phyloP scores from a whole-genome alignment of 495 filamentous ascomycete genomes.

The Talaromyces wortmannii region DNA sequence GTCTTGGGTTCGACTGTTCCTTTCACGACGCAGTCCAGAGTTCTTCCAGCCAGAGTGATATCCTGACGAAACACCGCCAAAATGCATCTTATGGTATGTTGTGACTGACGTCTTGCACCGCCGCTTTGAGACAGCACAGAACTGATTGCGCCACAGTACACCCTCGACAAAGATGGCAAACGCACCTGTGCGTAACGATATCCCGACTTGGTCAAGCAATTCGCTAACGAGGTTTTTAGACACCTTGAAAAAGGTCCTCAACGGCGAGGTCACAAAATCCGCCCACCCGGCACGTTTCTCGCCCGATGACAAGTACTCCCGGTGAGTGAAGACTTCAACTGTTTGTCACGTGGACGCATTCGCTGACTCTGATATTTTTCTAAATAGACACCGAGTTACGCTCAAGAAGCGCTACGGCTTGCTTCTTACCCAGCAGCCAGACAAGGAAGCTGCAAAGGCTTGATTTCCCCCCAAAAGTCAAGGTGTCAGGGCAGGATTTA shows the following conservation, averaged over 20 bases:
- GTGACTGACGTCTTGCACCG: not conserved
- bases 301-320: conserved; percentile 95
- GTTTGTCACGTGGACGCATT: not conserved
- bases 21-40: not conserved
- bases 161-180: conserved; percentile 68
- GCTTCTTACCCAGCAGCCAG: conserved; percentile 69
- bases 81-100: conserved; percentile 50
- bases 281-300: conserved; percentile 96
- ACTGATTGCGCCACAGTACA: conserved; percentile 52
- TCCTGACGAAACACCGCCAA: conserved; percentile 8
- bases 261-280: conserved; percentile 81
- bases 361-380: not conserved
- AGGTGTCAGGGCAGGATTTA: conserved; percentile 6
- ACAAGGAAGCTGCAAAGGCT: conserved; percentile 23
- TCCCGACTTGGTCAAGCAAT: not conserved
- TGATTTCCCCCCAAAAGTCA: conserved; percentile 10
- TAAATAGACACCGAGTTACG: conserved; percentile 71
- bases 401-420: conserved; percentile 88
- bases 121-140: conserved; percentile 5
- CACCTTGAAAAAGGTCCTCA: conserved; percentile 64
- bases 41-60: not conserved
- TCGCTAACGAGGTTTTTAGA: not conserved
- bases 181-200: conserved; percentile 50
- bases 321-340: conserved; percentile 33
- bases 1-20: not conserved